phyloP scores from a whole-genome alignment of 805 yeast species.

The Maudiozyma barnettii region DNA sequence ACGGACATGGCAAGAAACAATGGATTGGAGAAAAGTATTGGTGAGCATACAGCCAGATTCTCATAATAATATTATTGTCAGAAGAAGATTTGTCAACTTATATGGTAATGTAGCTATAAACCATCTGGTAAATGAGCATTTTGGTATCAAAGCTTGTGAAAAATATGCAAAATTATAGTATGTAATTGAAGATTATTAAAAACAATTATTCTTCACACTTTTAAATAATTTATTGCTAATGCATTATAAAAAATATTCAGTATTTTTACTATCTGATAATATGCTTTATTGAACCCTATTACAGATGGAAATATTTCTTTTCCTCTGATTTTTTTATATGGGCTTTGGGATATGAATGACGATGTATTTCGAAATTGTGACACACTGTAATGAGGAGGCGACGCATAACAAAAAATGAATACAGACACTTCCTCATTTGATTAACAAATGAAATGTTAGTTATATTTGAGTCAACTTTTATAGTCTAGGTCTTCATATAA shows the following conservation, averaged over 20 bases:
- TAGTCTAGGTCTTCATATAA: too few species aligned
- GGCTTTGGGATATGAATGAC: too few species aligned
- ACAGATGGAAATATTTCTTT: too few species aligned
- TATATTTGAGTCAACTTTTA: too few species aligned
- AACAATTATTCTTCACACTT: neutral
- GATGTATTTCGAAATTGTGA: too few species aligned
- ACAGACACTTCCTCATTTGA: too few species aligned
- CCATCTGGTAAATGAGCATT: conserved; percentile 55
- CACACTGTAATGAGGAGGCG: too few species aligned
- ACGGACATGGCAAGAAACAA: conserved; percentile 69
- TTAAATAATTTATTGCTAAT: neutral
- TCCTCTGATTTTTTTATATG: too few species aligned
- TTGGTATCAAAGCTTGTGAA: conserved; percentile 22
- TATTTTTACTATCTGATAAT: too few species aligned
- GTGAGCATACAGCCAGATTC: conserved; percentile 84
- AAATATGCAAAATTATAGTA: conserved; percentile 4
- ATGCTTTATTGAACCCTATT: too few species aligned
- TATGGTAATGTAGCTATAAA: conserved; percentile 93
- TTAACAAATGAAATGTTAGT: too few species aligned
- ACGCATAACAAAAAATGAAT: too few species aligned
- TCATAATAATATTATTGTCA: conserved; percentile 80
- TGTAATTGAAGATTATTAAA: neutral
- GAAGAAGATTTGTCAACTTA: conserved; percentile 74
- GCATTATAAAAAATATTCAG: neutral
- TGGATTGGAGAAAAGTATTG: conserved; percentile 84